Conservation (phyloP, 495 filamentous ascomycete genomes). For the Penicillium goetzii region DNA sequence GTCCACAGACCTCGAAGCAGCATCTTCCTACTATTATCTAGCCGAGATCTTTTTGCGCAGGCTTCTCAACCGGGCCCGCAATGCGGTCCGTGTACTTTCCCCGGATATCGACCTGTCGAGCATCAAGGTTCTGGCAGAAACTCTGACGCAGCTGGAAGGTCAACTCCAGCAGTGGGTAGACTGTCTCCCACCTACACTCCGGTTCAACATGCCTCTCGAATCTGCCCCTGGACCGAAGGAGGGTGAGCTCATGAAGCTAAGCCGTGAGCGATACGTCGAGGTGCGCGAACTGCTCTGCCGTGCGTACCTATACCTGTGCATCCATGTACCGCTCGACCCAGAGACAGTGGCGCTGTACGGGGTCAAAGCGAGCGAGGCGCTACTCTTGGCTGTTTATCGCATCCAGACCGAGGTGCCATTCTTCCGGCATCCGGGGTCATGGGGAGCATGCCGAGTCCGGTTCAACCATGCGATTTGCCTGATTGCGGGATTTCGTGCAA, state of each 20-base stretch:
- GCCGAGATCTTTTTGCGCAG: constrained; percentile 45
- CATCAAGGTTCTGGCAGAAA: constrained; percentile 33
- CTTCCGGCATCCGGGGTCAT: constrained; percentile 38
- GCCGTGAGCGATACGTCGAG: constrained; percentile 44
- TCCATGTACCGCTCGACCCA: constrained; percentile 28
- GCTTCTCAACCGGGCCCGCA: constrained; percentile 42
- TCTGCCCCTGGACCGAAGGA: constrained; percentile 28
- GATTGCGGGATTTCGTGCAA: constrained; percentile 34
- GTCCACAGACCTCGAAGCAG: constrained; percentile 31
- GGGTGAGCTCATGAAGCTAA: constrained; percentile 40
- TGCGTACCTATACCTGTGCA: constrained; percentile 42
- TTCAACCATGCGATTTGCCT: constrained; percentile 39
- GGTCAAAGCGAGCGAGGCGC: constrained; percentile 33
- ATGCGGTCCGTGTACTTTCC: constrained; percentile 38
- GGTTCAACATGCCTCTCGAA: constrained; percentile 38
- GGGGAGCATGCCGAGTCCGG: constrained; percentile 37
- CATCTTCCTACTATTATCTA: constrained; percentile 44
- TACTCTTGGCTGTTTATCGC: constrained; percentile 33
- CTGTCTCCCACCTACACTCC: constrained; percentile 37
- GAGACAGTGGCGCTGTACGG: constrained; percentile 28
- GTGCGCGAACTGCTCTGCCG: constrained; percentile 45
- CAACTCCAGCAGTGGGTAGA: constrained; percentile 44
- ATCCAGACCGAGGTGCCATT: constrained; percentile 36
- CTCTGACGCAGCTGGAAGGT: constrained; percentile 36
- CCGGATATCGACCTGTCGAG: constrained; percentile 32